Evolutionary conservation across 805 yeast genomes (phyloP), one percentile per base, ranked within the genome.

Genomic region (Candida hungchunana): DNA sequence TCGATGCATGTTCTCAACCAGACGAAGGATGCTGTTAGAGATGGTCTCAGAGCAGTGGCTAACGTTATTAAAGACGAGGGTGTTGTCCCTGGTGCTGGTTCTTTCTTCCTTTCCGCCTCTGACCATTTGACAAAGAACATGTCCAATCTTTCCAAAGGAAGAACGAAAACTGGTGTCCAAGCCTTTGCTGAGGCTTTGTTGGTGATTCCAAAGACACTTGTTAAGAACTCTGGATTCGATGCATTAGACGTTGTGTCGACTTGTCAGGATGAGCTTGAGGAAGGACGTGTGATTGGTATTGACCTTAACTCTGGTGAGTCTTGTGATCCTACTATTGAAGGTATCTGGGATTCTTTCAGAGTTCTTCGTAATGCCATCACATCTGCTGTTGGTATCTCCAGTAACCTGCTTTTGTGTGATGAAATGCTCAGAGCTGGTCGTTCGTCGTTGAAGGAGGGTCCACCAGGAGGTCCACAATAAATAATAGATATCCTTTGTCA

Each of bases 11-110:
- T 86, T 27, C 74, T 93, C 50, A 83, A 77, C 53, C 98, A 93
- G 66, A 84, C 95, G 22, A 87, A 89, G 59, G 98, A 93, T 58
- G 97, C 99, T 1, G 88, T 94, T 16, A 79, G 98, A 60, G 98
- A 93, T 60, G 99, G 99, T 22, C 71, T 93, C 41, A 78, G 98
- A 49, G 88, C 97, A 2, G 97, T 93, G 13, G 79, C 95, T 29
- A 93, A 93, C 57, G 93, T 89, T 22, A 66, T 93, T 34, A 83
- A 79, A 54, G 99, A 93, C 60, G 75, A 78, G 50, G 64, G 82
- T 27, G 79, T 93, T 26, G 80, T 93, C 30, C 96, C 98, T 6
- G 99, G 99, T 44, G 99, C 93, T 1, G 99, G 99, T 39, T 93
- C 97, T 2, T 93, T 83, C 62, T 94, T 80, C 66, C 69, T 93